Evolutionary conservation across 2,329 filamentous ascomycete genomes (phyloP).

Genomic region (Sphaerulina vaccinii): DNA sequence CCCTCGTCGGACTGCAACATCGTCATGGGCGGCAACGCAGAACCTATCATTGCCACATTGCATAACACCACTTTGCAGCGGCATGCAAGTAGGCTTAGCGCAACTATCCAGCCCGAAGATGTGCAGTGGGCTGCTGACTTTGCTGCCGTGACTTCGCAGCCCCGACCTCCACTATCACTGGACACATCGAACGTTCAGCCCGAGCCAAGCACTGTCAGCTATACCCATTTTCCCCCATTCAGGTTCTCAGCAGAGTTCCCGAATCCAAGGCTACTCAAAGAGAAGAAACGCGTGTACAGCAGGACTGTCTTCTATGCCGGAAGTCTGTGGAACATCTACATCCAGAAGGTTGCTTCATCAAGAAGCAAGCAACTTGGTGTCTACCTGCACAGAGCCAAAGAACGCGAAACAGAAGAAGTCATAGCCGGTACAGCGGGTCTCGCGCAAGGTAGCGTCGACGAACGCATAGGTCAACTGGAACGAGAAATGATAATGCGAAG

Average conservation of each 20-base stretch:
- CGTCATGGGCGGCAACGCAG: conserved; percentile 55
- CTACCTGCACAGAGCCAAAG: conserved; percentile 59
- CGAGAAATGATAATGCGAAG: conserved; percentile 52
- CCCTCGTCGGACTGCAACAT: conserved; percentile 54
- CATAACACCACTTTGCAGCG: conserved; percentile 43
- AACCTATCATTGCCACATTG: conserved; percentile 52
- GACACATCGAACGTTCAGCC: conserved; percentile 7
- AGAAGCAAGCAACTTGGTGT: conserved; percentile 59
- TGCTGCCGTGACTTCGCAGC: conserved; percentile 45
- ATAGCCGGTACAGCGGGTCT: conserved; percentile 40
- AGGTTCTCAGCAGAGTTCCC: conserved; percentile 60
- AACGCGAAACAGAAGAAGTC: conserved; percentile 51
- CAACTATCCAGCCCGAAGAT: conserved; percentile 54
- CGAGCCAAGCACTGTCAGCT: conserved; percentile 40
- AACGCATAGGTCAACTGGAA: conserved; percentile 55
- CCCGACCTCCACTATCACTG: conserved; percentile 25
- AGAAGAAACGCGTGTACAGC: conserved; percentile 59
- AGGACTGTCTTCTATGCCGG: conserved; percentile 61
- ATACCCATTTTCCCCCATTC: conserved; percentile 58
- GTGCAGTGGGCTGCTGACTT: conserved; percentile 58
- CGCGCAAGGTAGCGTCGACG: conserved; percentile 49
- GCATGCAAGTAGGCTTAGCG: conserved; percentile 49
- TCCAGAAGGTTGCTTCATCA: conserved; percentile 56
- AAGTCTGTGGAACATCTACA: conserved; percentile 62
- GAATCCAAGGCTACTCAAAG: conserved; percentile 55